Percentiles rank a stretch among this genome's conserved stretches.
phyloP scores from a whole-genome alignment of 2,329 filamentous ascomycete species.

The Chaetothyriales sp. region DNA sequence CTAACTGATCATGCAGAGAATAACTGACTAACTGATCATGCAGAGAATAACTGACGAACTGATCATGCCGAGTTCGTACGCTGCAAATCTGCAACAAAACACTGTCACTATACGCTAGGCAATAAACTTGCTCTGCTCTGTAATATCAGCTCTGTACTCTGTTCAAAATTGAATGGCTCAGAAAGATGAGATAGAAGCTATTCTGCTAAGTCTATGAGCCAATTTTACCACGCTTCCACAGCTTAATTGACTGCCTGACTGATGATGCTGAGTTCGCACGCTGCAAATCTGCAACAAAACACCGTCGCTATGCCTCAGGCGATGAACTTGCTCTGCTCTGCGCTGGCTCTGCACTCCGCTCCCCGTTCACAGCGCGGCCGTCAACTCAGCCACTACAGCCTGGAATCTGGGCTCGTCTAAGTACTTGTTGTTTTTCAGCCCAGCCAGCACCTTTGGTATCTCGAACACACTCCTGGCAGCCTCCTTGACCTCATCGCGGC shows the following conservation, averaged over 20 bases:
- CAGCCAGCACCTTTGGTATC: constrained; percentile 34
- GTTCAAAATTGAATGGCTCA: background rate
- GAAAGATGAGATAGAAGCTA: background rate
- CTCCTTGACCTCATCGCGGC: constrained; percentile 43
- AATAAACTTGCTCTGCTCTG: background rate
- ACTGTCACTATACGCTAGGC: background rate
- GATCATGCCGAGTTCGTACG: background rate
- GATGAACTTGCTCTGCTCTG: background rate
- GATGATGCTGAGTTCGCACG: background rate
- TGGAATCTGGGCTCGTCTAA: constrained; percentile 48
- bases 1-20: too few relatives aligned
- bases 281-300: background rate
- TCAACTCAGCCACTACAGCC: constrained; percentile 47
- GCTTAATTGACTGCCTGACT: background rate
- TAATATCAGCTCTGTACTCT: background rate
- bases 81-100: background rate
- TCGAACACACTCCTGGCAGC: constrained; percentile 46
- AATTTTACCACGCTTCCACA: too few relatives aligned
- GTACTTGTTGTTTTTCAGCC: constrained; percentile 33
- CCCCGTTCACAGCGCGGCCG: constrained; percentile 10
- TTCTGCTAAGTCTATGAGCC: too few relatives aligned
- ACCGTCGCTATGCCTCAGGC: background rate
- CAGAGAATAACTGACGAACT: background rate
- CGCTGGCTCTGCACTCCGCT: background rate
- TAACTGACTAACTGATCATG: too few relatives aligned